Evolutionary conservation across 495 filamentous ascomycete genomes (phyloP).

Genomic region (Lepidopterella palustris): DNA sequence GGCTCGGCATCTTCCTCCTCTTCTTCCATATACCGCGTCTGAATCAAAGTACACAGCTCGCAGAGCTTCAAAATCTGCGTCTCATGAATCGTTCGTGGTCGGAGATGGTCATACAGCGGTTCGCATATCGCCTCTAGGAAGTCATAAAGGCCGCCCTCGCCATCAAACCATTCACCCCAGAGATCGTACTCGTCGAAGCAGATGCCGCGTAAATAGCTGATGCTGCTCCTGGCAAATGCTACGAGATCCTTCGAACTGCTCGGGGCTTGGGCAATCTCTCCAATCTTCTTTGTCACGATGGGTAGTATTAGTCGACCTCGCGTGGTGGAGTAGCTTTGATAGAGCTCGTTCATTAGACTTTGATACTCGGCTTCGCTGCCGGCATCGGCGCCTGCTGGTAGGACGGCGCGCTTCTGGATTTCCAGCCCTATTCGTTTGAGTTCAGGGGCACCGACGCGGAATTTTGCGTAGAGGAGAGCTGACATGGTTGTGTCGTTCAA

Average conservation of each 20-base stretch:
- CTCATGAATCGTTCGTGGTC: slow-evolving; percentile 65
- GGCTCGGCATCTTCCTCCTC: slow-evolving; percentile 52
- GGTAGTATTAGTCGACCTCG: slow-evolving; percentile 50
- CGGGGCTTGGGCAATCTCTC: slow-evolving; percentile 57
- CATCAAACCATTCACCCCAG: slow-evolving; percentile 70
- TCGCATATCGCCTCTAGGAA: slow-evolving; percentile 69
- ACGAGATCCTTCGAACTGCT: slow-evolving; percentile 64
- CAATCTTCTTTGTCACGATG: slow-evolving; percentile 54
- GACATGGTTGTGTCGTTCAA: slow-evolving; percentile 73
- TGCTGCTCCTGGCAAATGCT: slow-evolving; percentile 60
- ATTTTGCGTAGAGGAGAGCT: slow-evolving; percentile 71
- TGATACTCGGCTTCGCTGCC: slow-evolving; percentile 62
- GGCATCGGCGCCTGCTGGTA: slow-evolving; percentile 53
- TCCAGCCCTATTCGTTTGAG: slow-evolving; percentile 60
- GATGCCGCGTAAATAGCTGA: slow-evolving; percentile 62
- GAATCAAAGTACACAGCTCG: slow-evolving; percentile 71
- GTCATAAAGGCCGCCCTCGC: slow-evolving; percentile 60
- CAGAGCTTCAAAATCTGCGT: slow-evolving; percentile 68
- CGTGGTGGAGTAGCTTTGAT: slow-evolving; percentile 57
- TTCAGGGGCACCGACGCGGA: slow-evolving; percentile 60
- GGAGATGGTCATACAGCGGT: slow-evolving; percentile 66
- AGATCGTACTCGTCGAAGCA: slow-evolving; percentile 70
- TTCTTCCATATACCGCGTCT: slow-evolving; percentile 73
- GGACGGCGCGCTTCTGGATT: slow-evolving; percentile 61
- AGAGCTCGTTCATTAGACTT: slow-evolving; percentile 59